Conservation (phyloP, 768 basidiomycete species). For the Phanerodontia chrysosporium region DNA sequence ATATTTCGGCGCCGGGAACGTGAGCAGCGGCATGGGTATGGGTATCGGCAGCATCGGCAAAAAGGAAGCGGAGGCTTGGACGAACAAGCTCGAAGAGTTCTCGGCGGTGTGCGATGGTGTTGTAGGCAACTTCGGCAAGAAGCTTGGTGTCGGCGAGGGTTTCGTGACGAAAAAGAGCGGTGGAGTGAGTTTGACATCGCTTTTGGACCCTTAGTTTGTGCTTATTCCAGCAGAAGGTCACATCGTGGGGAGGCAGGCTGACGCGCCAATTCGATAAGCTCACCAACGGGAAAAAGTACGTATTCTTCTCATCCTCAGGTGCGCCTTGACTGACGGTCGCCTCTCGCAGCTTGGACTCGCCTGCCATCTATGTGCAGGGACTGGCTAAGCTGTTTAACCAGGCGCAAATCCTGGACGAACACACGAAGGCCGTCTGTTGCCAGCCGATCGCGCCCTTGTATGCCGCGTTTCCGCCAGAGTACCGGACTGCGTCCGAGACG, state of each 20-base stretch:
- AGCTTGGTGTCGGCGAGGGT: constrained; percentile 84
- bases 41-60: constrained; percentile 74
- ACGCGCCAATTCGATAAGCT: constrained; percentile 77
- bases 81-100: constrained; percentile 76
- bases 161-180: constrained; percentile 77
- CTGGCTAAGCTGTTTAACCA: constrained; percentile 69
- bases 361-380: constrained; percentile 75
- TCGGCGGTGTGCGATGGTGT: constrained; percentile 75
- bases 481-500: constrained; percentile 61
- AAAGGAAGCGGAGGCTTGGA: constrained; percentile 78
- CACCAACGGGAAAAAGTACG: constrained; percentile 87
- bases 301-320: constrained; percentile 5
- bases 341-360: constrained; percentile 72
- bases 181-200: constrained; percentile 36
- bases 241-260: constrained; percentile 69
- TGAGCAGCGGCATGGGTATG: constrained; percentile 66
- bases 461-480: constrained; percentile 59
- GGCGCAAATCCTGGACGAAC: constrained; percentile 82
- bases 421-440: constrained; percentile 66
- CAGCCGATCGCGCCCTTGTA: constrained; percentile 72
- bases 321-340: neutral
- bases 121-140: constrained; percentile 79
- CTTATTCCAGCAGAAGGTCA: constrained; percentile 31
- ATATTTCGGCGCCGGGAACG: constrained; percentile 74
- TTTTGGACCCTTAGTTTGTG: neutral